Conservation (phyloP, 1,284 basidiomycete genomes). For the Leccinum subrobustum region DNA sequence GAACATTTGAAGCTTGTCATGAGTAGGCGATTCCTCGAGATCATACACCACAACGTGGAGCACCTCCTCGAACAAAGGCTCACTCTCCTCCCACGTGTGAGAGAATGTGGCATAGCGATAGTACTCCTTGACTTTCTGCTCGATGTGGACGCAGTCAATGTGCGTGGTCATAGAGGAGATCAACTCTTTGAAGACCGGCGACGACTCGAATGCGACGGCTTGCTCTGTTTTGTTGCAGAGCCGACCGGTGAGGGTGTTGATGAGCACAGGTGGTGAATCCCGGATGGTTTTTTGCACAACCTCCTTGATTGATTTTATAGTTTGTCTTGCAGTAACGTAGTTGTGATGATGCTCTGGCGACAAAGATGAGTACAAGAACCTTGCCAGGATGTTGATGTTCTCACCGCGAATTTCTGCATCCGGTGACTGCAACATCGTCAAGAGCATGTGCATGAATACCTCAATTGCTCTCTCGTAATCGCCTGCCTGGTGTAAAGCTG, state of each 20-base stretch:
- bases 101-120: too few species aligned
- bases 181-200: not conserved
- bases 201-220: not conserved
- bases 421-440: not conserved
- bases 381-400: not conserved
- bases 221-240: not conserved
- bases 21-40: not conserved
- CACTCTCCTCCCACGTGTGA: too few species aligned
- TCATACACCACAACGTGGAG: not conserved
- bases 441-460: not conserved
- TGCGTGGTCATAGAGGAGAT: not conserved
- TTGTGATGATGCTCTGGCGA: not conserved
- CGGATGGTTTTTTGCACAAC: not conserved
- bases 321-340: not conserved
- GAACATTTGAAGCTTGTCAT: not conserved
- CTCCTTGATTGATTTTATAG: not conserved
- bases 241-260: not conserved
- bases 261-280: not conserved
- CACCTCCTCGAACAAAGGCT: not conserved
- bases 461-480: not conserved
- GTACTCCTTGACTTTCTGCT: too few species aligned
- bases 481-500: not conserved
- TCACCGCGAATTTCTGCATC: not conserved
- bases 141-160: too few species aligned
- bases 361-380: not conserved